phyloP scores from a whole-genome alignment of 495 filamentous ascomycete genomes.

The Aspergillus baeticus region DNA sequence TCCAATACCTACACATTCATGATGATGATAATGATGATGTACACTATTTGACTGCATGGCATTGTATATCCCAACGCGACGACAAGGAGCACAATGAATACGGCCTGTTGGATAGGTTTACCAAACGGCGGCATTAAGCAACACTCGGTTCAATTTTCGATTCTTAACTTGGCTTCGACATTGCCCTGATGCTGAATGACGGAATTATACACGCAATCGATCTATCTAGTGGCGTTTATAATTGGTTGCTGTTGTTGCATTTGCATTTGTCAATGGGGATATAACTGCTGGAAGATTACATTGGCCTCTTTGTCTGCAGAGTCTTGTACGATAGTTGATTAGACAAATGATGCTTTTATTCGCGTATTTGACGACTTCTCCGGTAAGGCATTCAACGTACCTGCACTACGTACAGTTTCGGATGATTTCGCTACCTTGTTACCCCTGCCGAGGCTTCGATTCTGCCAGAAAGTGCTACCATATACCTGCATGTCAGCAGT shows the following conservation, averaged over 20 bases:
- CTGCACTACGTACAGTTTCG: no score
- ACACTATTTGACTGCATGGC: conserved; percentile 18
- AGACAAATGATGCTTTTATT: conserved; percentile 11
- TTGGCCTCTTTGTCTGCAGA: conserved; percentile 3
- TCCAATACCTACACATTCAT: conserved; percentile 12
- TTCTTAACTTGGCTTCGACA: not conserved
- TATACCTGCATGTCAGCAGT: no score
- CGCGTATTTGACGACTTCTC: no score
- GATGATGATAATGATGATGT: conserved; percentile 20
- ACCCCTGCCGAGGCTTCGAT: no score
- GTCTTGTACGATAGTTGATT: conserved; percentile 16
- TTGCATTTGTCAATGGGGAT: conserved; percentile 16
- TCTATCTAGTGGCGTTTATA: conserved; percentile 12
- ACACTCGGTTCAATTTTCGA: not conserved
- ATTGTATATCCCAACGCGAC: conserved; percentile 17
- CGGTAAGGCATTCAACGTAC: no score
- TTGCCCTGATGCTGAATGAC: conserved; percentile 10
- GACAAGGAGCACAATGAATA: conserved; percentile 12
- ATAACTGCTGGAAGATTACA: conserved; percentile 9
- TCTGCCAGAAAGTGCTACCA: no score
- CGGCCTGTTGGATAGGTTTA: conserved; percentile 15
- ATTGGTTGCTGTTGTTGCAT: conserved; percentile 3
- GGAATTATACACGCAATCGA: conserved; percentile 13
- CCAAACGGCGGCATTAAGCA: not conserved
- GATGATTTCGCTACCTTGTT: no score